Evolutionary conservation across 2,329 filamentous ascomycete genomes (phyloP), one percentile per base, ranked within the genome.

Genomic region (Ascochyta pisi): DNA sequence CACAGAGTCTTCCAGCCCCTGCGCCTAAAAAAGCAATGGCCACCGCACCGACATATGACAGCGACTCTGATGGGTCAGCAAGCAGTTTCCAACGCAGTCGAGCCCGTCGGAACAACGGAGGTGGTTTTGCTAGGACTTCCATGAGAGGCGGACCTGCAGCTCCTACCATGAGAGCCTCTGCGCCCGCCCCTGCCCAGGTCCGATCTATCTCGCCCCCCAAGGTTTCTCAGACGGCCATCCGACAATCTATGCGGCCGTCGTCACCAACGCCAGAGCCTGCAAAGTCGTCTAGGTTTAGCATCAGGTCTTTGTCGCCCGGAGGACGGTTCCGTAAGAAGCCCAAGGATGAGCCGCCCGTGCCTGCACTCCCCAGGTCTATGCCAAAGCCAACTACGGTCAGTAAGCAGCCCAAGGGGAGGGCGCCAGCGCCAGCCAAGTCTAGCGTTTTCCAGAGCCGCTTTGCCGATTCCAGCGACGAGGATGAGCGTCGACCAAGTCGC

Each of bases 71-170:
- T 57, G 79, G 79, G 33, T 82, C 80, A 4, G 79, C 76, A 22
- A 96, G 90, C 76, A 96, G 91, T 71, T 96, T 96, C 78, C 89
- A 85, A 68, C 88, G 91, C 26, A 57, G 61, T 27, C 63, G 84
- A 58, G 77, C 82, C 34, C 71, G 78, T 54, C 55, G 55, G 2
- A 71, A 52, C 48, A 66, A 81, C 39, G 81, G 81, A 0, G 78
- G 79, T 4, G 68, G 76, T 23, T 83, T 86, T 49, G 83, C 79
- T 1, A 91, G 96, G 81, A 87, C 81, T 47, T 91, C 90, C 1
- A 90, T 96, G 90, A 84, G 92, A 35, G 62, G 73, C 12, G 55
- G 60, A 43, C 62, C 63, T 26, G 60, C 70, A 34, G 57, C 67
- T 15, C 71, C 70, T 16, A 69, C 69, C 10, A 67, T 73, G 66